Evolutionary conservation across 2,329 filamentous ascomycete genomes (phyloP).

Genomic region (Diaporthe helianthi): DNA sequence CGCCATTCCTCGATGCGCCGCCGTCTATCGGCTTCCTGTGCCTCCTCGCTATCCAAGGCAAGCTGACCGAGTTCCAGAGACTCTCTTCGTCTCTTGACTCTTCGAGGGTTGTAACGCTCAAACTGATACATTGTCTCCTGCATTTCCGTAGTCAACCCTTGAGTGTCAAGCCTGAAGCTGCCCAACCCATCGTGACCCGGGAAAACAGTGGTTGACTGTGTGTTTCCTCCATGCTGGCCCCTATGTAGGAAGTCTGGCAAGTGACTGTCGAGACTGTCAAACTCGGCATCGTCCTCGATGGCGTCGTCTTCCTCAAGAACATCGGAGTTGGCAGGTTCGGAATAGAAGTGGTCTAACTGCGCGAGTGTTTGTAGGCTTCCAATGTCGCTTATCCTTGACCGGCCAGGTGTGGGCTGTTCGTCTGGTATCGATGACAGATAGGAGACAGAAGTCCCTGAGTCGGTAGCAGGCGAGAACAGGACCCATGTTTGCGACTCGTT

Average conservation of each 20-base stretch:
- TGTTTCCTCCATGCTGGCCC: constrained; percentile 49
- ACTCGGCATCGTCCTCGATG: constrained; percentile 74
- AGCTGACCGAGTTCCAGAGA: constrained; percentile 59
- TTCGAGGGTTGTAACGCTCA: constrained; percentile 80
- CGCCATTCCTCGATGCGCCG: constrained; percentile 91
- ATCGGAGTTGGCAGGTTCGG: constrained; percentile 42
- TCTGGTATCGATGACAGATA: constrained; percentile 73
- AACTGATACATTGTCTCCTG: constrained; percentile 91
- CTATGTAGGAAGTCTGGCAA: constrained; percentile 76
- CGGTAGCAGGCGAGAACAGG: constrained; percentile 81
- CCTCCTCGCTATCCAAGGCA: constrained; percentile 60
- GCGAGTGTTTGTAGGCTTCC: constrained; percentile 77
- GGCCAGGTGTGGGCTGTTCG: constrained; percentile 69
- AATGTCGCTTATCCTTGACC: constrained; percentile 79
- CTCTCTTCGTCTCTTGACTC: constrained; percentile 62
- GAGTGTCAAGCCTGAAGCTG: constrained; percentile 74
- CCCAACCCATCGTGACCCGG: constrained; percentile 92
- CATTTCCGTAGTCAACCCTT: constrained; percentile 60
- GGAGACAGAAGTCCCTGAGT: constrained; percentile 65
- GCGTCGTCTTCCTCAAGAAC: constrained; percentile 44
- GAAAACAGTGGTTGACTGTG: constrained; percentile 71
- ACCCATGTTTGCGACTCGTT: constrained; percentile 94
- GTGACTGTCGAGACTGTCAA: constrained; percentile 93
- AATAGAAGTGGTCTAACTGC: constrained; percentile 55
- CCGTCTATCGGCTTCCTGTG: constrained; percentile 75